Conservation (phyloP, 805 yeast genomes). For the Ogataea pilisensis region DNA sequence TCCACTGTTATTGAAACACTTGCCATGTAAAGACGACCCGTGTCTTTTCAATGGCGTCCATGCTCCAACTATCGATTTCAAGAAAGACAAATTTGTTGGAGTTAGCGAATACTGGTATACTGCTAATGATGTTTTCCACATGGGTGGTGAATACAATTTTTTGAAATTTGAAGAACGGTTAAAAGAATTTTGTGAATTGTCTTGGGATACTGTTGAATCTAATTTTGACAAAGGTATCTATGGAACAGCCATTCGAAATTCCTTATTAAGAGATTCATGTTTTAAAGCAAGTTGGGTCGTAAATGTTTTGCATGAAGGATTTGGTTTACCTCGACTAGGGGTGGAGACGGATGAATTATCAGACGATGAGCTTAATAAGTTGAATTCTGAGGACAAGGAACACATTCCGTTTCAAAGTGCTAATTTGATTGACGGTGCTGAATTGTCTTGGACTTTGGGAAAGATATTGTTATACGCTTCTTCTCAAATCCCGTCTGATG, state of each 20-base stretch:
- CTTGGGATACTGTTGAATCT: constrained; percentile 56
- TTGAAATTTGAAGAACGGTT: constrained; percentile 62
- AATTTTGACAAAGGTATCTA: constrained; percentile 53
- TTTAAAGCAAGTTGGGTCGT: constrained; percentile 95
- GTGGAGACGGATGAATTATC: constrained; percentile 38
- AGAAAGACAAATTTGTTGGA: constrained; percentile 80
- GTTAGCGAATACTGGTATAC: constrained; percentile 98
- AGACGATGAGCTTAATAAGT: constrained; percentile 23
- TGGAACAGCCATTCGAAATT: constrained; percentile 48
- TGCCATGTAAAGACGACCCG: constrained; percentile 84
- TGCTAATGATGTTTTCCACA: constrained; percentile 82
- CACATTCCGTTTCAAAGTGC: constrained; percentile 78
- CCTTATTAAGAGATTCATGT: constrained; percentile 70
- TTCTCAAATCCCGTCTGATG: constrained; percentile 45
- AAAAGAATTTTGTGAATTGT: constrained; percentile 66
- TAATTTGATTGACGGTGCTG: constrained; percentile 73
- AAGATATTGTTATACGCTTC: constrained; percentile 80
- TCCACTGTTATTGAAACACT: constrained; percentile 71
- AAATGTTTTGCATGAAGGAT: constrained; percentile 87
- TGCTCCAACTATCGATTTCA: constrained; percentile 82
- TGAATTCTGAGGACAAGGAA: constrained; percentile 22
- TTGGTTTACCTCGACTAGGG: constrained; percentile 73
- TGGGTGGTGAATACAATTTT: constrained; percentile 87
- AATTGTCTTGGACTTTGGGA: constrained; percentile 94
- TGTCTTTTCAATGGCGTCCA: constrained; percentile 94